phyloP scores from a whole-genome alignment of 2,329 filamentous ascomycete genomes.

The Gaeumannomyces sp. region DNA sequence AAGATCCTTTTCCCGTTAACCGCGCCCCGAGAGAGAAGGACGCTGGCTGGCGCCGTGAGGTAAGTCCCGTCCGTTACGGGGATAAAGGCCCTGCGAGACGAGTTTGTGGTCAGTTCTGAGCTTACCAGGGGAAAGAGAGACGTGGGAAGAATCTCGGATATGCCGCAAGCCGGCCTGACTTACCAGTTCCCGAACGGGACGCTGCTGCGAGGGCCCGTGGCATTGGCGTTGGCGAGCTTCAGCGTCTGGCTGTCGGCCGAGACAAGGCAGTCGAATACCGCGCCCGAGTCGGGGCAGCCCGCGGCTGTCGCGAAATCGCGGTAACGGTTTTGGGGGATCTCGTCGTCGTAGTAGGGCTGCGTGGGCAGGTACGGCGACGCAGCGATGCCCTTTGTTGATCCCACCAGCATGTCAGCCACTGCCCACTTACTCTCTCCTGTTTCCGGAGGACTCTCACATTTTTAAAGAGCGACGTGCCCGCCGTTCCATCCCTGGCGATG shows the following conservation, averaged over 20 bases:
- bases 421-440: neutral
- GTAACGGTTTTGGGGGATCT: conserved; percentile 38
- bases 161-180: neutral
- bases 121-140: too few relatives aligned
- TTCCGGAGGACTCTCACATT: conserved; percentile 14
- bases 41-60: conserved; percentile 23
- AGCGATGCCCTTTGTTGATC: conserved; percentile 4
- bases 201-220: conserved; percentile 14
- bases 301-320: conserved; percentile 35
- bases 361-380: conserved; percentile 38
- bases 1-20: conserved; percentile 25
- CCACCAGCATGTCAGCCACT: neutral
- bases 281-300: conserved; percentile 28
- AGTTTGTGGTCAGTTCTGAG: neutral
- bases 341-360: conserved; percentile 41
- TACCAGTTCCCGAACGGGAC: conserved; percentile 17
- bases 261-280: conserved; percentile 20
- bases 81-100: conserved; percentile 21
- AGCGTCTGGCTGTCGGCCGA: conserved; percentile 24
- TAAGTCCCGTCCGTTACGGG: conserved; percentile 29
- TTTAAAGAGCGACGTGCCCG: conserved; percentile 33
- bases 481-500: conserved; percentile 9
- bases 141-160: too few relatives aligned
- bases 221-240: conserved; percentile 19
- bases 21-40: conserved; percentile 22